A percentile compares a stretch with the other conserved stretches of the same genome.
phyloP scores from a whole-genome alignment of 306 rosid genomes.

The Dalbergia cochinchinensis region DNA sequence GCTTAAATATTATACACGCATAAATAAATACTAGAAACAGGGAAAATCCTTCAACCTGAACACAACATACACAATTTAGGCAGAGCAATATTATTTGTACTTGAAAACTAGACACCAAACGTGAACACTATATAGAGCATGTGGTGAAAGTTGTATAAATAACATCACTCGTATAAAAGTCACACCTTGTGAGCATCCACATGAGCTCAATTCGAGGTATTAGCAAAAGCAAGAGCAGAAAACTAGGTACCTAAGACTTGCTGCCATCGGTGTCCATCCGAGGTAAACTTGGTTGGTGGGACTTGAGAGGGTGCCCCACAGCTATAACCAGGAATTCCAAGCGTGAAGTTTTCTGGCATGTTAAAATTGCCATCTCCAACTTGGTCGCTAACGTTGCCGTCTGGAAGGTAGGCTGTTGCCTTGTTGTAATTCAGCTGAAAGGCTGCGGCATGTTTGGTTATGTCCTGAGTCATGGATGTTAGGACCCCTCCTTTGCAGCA shows the following conservation, averaged over 20 bases:
- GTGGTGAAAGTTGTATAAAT: no score
- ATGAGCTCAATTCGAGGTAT: not conserved
- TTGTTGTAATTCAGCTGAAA: conserved; percentile 64
- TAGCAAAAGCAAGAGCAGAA: conserved; percentile 3
- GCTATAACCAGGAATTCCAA: conserved; percentile 74
- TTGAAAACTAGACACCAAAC: no score
- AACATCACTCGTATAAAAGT: no score
- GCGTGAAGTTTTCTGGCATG: conserved; percentile 64
- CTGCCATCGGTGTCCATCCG: conserved; percentile 62
- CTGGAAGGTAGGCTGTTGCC: not conserved
- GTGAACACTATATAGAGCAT: no score
- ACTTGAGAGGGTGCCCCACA: conserved; percentile 65
- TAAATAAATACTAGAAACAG: not conserved
- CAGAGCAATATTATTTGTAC: no score
- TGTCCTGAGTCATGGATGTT: conserved; percentile 70
- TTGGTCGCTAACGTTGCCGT: not conserved
- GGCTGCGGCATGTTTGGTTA: conserved; percentile 47
- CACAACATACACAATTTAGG: not conserved
- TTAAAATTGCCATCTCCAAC: not conserved
- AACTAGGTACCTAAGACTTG: conserved; percentile 75
- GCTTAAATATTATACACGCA: not conserved
- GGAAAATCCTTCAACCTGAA: not conserved
- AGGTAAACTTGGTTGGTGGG: conserved; percentile 55
- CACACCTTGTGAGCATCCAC: no score
- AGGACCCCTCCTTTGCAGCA: conserved; percentile 79